A percentile compares a stretch with the other conserved stretches of the same genome.
Conservation (phyloP, 2,329 filamentous ascomycete species). For the Alternaria burnsii region DNA sequence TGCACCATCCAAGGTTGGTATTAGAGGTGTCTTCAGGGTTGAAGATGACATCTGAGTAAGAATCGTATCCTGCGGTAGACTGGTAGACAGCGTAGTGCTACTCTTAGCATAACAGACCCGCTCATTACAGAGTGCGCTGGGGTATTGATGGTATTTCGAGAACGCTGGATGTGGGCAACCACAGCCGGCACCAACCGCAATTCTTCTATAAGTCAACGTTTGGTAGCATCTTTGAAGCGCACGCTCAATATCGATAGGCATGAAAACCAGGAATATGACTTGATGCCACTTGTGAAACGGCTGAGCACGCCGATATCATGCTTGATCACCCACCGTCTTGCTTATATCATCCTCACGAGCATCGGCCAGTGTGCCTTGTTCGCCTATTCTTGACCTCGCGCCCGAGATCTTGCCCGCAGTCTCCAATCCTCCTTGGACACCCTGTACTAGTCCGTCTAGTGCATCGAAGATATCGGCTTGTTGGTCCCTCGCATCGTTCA, state of each 20-base stretch:
- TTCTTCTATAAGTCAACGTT: not conserved
- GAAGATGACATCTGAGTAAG: not conserved
- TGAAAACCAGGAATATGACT: not conserved
- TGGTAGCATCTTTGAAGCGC: not conserved
- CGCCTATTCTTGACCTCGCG: conserved; percentile 16
- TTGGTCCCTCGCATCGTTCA: conserved; percentile 42
- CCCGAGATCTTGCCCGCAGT: conserved; percentile 46
- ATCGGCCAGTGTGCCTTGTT: conserved; percentile 20
- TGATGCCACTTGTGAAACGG: not conserved
- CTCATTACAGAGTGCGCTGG: not conserved
- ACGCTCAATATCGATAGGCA: not conserved
- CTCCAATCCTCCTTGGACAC: conserved; percentile 48
- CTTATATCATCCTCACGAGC: conserved; percentile 11
- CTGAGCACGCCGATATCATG: conserved; percentile 1
- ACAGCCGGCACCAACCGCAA: not conserved
- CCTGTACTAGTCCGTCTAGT: conserved; percentile 48
- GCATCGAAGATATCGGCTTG: conserved; percentile 48
- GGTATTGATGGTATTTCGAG: not conserved
- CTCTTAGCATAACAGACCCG: not conserved
- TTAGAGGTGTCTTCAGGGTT: not conserved
- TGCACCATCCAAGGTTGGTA: no score
- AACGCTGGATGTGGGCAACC: not conserved
- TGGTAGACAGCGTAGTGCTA: not conserved
- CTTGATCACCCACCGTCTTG: conserved; percentile 8
- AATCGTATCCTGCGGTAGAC: not conserved